Conservation (phyloP, 2,329 filamentous ascomycete genomes). For the Fusarium scirpi region DNA sequence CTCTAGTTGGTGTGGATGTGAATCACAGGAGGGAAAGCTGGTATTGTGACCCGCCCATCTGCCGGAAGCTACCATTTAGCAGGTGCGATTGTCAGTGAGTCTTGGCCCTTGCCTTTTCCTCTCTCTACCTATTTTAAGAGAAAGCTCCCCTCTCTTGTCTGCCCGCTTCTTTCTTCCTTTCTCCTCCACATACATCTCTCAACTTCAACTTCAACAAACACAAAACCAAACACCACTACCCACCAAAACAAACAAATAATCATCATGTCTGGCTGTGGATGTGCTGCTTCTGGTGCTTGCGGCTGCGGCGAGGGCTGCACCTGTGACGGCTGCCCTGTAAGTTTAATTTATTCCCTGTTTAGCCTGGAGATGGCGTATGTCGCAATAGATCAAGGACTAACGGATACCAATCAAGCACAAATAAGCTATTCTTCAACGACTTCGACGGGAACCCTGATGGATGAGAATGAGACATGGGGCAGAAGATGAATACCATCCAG, state of each 20-base stretch:
- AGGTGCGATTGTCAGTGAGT: slow-evolving; percentile 1
- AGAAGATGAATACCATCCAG: slow-evolving; percentile 7
- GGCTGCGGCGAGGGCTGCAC: slow-evolving; percentile 58
- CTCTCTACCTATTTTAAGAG: slow-evolving; percentile 22
- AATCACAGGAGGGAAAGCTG: slow-evolving; percentile 5
- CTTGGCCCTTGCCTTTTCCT: not conserved
- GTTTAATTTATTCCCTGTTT: slow-evolving; percentile 36
- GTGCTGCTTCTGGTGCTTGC: slow-evolving; percentile 56
- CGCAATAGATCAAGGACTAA: slow-evolving; percentile 25
- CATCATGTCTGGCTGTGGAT: slow-evolving; percentile 59
- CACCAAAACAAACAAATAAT: slow-evolving; percentile 24
- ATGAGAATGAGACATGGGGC: slow-evolving; percentile 8
- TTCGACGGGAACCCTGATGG: slow-evolving; percentile 46
- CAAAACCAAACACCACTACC: slow-evolving; percentile 15
- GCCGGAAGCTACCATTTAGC: not conserved
- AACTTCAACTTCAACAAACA: slow-evolving; percentile 2
- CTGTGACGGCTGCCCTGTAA: slow-evolving; percentile 59
- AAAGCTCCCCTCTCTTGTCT: slow-evolving; percentile 30
- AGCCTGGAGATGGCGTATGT: slow-evolving; percentile 19
- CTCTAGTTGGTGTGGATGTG: slow-evolving; percentile 14
- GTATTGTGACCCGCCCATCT: slow-evolving; percentile 26
- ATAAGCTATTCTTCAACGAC: slow-evolving; percentile 36
- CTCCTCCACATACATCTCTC: slow-evolving; percentile 15
- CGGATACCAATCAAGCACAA: slow-evolving; percentile 47
- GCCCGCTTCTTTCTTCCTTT: slow-evolving; percentile 18